Conservation (phyloP, 2,329 filamentous ascomycete genomes). For the Fusarium albosuccineum region DNA sequence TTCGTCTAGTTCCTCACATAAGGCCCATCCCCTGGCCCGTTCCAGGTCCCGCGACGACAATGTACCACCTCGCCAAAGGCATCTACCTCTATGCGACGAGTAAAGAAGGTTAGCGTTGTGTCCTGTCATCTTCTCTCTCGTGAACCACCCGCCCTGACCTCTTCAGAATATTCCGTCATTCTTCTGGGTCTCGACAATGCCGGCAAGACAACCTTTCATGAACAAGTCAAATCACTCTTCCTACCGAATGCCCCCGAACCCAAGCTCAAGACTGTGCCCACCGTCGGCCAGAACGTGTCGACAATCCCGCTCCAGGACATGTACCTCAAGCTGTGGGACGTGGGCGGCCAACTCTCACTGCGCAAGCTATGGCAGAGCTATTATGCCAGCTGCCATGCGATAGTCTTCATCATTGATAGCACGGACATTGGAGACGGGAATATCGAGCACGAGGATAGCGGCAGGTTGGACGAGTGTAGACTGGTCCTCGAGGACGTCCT, state of each 20-base stretch:
- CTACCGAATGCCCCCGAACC: constrained; percentile 71
- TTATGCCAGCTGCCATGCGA: constrained; percentile 93
- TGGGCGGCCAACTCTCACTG: constrained; percentile 91
- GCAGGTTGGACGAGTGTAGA: constrained; percentile 87
- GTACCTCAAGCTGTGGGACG: constrained; percentile 99
- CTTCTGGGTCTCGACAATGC: constrained; percentile 98
- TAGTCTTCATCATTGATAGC: constrained; percentile 97
- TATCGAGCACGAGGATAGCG: constrained; percentile 64
- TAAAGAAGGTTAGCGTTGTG: constrained; percentile 80
- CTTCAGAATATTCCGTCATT: constrained; percentile 92
- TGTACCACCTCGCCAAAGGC: constrained; percentile 97
- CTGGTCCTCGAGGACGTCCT: constrained; percentile 91
- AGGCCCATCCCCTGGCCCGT: not conserved
- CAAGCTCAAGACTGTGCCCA: constrained; percentile 90
- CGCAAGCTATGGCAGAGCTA: constrained; percentile 96
- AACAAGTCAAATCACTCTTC: constrained; percentile 94
- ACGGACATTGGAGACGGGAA: constrained; percentile 91
- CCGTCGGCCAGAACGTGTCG: constrained; percentile 96
- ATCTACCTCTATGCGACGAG: constrained; percentile 95
- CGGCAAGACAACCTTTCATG: constrained; percentile 97
- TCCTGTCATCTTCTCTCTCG: constrained; percentile 18
- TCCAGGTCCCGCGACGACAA: constrained; percentile 52
- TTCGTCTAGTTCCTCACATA: constrained; percentile 6
- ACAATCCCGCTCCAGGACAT: constrained; percentile 92
- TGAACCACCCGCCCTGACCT: constrained; percentile 13